Base-by-base conservation (phyloP, 495 filamentous ascomycete species). In the Penicillium simplicissimum region DNA sequence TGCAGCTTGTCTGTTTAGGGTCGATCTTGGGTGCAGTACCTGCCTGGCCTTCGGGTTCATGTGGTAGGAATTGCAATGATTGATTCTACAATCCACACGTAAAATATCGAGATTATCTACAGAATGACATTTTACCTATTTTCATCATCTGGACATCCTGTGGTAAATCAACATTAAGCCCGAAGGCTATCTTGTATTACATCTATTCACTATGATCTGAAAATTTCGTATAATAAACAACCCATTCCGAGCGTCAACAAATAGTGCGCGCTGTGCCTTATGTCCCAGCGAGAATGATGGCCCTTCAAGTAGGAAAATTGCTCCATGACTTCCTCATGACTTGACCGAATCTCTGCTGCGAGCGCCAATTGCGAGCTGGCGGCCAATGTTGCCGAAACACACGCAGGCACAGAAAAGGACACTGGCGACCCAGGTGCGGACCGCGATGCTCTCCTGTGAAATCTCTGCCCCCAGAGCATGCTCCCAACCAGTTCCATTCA, bases 321-420 rank as follows among this genome's bases (percentile, higher is more conserved):
- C 45, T 31, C 2, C 42, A 45, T 45, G 19, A 14, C 9, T 25
- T 28, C 35, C 54, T 74, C 52, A 75, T 34, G 63, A 48, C 56
- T 67, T 70, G 28, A 69, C 21, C 25, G 53, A 56, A 59, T 74
- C 59, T 55, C 57, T 64, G 55, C 40, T 36, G 31, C 58, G 47
- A 37, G 69, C 66, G 52, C 73, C 79, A 57, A 82, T 74, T 35
- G 90, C 88, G 58, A 97, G 77, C 71, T 92, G 81, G 62, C 95
- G 80, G 9, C 95, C 95, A 67, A 98, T 90, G 73, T 97, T 97
- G 25, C 95, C 95, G 82, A 98, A 97, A 75, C 93, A 97, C 31
- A 98, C 88, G 63, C 90, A 91, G 54, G 88, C 91, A 72, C 95
- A 96, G 77, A 97, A 98, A 65, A 98, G 71, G 35, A 97, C 92